Percentiles rank a stretch among this genome's conserved stretches.
These are phyloP conservation scores for Zygnema cylindricum DNA, from an alignment of 139 green algal species.

Conservation along the genomic window DNA sequence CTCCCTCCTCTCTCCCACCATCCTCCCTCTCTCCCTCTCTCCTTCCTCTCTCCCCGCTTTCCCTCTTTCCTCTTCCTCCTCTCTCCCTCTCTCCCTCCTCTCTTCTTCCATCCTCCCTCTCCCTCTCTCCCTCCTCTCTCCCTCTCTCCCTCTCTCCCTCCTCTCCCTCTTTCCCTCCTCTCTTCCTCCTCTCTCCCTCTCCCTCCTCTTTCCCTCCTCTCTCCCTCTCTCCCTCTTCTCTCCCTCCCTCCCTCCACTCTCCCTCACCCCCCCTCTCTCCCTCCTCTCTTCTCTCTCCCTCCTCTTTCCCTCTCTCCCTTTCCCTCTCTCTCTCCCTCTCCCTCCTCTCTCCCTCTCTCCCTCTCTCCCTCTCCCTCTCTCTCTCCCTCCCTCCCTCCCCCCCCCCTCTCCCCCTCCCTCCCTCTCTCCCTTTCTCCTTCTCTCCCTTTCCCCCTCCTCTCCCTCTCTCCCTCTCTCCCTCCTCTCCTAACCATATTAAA, in stretches of 20 bases:
- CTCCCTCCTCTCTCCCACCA: not conserved
- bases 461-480: not conserved
- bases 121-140: slow-evolving; percentile 18
- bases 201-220: slow-evolving; percentile 8
- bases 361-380: not conserved
- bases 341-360: not conserved
- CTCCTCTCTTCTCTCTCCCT: not conserved
- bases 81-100: not conserved
- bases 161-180: not conserved
- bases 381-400: not conserved
- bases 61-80: not conserved
- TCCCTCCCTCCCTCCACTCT: not conserved
- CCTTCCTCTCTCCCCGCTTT: not conserved
- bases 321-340: not conserved
- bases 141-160: not conserved
- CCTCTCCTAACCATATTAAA: slow-evolving; percentile 13
- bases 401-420: not conserved
- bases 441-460: not conserved
- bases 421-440: not conserved
- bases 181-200: not conserved
- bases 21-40: not conserved
- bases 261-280: too few relatives aligned
- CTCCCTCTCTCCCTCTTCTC: slow-evolving; percentile 1
- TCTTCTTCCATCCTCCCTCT: slow-evolving; percentile 4
- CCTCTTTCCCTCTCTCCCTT: not conserved